Conservation (phyloP, 306 rosid species). For the Vigna mungo region DNA sequence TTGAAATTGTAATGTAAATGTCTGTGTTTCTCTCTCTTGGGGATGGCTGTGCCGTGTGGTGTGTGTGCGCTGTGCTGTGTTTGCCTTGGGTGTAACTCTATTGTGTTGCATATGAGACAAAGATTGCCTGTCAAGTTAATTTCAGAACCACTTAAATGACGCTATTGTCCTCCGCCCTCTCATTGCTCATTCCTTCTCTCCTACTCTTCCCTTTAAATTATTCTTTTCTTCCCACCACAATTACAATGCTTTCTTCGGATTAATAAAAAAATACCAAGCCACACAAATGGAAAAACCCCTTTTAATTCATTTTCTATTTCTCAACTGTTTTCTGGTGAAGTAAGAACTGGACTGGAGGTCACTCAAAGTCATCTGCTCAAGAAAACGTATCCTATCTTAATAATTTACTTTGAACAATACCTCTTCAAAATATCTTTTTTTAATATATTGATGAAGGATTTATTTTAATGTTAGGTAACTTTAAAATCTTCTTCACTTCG, state of each 20-base stretch:
- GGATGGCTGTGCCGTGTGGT: conserved; percentile 12
- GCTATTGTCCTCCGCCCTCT: background rate
- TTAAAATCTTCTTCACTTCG: too few relatives aligned
- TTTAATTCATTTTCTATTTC: background rate
- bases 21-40: conserved; percentile 6
- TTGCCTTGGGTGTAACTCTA: conserved; percentile 24
- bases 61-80: conserved; percentile 17
- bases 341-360: background rate
- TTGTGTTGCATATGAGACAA: conserved; percentile 25
- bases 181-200: background rate
- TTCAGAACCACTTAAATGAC: background rate
- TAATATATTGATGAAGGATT: too few relatives aligned
- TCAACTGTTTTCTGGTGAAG: background rate
- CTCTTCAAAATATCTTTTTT: too few relatives aligned
- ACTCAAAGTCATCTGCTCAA: background rate
- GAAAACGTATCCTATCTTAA: background rate
- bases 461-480: background rate
- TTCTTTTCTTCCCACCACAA: conserved; percentile 19
- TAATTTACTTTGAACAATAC: too few relatives aligned
- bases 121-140: conserved; percentile 34
- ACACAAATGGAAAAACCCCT: background rate
- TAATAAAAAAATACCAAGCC: background rate
- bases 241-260: background rate
- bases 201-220: conserved; percentile 8
- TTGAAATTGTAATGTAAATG: background rate